A percentile compares a stretch with the other conserved stretches of the same genome.
These are phyloP conservation scores for Colletotrichum neosansevieriae DNA, from an alignment of 2,329 filamentous ascomycete species.

Conservation along the genomic window DNA sequence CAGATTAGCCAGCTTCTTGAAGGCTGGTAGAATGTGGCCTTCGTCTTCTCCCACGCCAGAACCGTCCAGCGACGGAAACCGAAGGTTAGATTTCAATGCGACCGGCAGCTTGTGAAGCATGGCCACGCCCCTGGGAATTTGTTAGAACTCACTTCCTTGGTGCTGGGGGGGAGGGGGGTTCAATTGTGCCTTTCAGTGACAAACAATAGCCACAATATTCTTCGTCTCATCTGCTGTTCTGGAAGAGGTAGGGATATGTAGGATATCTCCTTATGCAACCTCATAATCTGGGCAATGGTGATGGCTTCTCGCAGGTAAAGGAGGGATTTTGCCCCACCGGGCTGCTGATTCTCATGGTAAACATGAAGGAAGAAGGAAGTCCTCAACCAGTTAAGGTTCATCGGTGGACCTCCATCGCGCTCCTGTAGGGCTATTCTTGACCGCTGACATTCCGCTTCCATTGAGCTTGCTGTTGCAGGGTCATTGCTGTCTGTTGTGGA, in stretches of 20 bases:
- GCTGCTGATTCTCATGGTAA: constrained; percentile 61
- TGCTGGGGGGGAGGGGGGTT: background rate
- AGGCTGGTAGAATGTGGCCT: constrained; percentile 59
- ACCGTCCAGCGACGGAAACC: constrained; percentile 51
- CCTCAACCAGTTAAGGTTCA: constrained; percentile 56
- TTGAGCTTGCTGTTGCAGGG: constrained; percentile 47
- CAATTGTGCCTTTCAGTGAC: constrained; percentile 54
- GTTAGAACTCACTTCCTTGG: background rate
- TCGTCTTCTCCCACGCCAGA: constrained; percentile 53
- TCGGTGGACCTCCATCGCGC: constrained; percentile 45
- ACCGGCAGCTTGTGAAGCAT: constrained; percentile 63
- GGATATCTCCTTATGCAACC: constrained; percentile 57
- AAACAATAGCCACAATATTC: constrained; percentile 53
- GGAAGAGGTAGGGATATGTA: constrained; percentile 51
- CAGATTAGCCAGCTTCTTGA: constrained; percentile 61
- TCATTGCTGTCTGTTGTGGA: constrained; percentile 49
- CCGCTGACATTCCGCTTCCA: constrained; percentile 53
- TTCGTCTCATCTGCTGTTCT: constrained; percentile 59
- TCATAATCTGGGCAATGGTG: constrained; percentile 63
- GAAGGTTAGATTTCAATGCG: constrained; percentile 55
- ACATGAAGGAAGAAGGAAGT: constrained; percentile 65
- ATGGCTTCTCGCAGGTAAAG: constrained; percentile 63
- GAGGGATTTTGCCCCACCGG: constrained; percentile 60
- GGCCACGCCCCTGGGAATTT: constrained; percentile 55
- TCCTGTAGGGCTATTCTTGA: constrained; percentile 43